Evolutionary conservation across 306 rosid genomes (phyloP), one percentile per base, ranked within the genome.

Genomic region (Benincasa hispida): DNA sequence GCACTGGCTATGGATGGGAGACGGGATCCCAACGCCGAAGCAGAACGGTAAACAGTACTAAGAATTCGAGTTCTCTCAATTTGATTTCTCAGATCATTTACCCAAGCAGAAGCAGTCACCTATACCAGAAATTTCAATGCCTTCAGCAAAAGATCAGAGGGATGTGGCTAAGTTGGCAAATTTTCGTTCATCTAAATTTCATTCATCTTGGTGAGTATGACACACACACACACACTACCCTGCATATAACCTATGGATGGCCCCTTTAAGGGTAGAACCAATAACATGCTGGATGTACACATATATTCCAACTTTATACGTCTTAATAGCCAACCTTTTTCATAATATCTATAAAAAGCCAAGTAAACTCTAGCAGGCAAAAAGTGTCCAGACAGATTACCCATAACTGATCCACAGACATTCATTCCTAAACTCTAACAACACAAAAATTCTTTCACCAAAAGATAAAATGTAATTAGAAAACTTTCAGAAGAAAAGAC

Each of bases 21-120:
- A 47, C 85, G 97, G 63, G 98, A 94, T 80, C 97, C 96, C 85
- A 94, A 81, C 66, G 99, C 99, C 8, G 97, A 90, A 68, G 99
- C 97, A 87, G 97, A 94, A 28, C 93, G 95, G 87, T 90, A 92
- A 47, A 94, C 95, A 6, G 97, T 94, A 74, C 96, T 94, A 28
- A 94, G 95, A 67, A 94, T 94, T 84, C 99, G 85, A 57, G 99
- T 92, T 60, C 82, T 92, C 82, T 91, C 97, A 66, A 93, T 91
- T 83, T 91, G 97, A 89, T 87, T 90, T 86, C 96, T 90, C 81
- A 91, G 88, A 86, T 93, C 97, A 85, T 90, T 93, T 80, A 93
- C 82, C 97, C 98, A 93, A 65, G 98, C 98, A 62, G 97, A 93
- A 50, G 98, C 97, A 48, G 94, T 93, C 81, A 93, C 97, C 98